A percentile compares a stretch with the other conserved stretches of the same genome.
phyloP scores from a whole-genome alignment of 1,284 basidiomycete genomes.

The Apiotrichum domesticum region DNA sequence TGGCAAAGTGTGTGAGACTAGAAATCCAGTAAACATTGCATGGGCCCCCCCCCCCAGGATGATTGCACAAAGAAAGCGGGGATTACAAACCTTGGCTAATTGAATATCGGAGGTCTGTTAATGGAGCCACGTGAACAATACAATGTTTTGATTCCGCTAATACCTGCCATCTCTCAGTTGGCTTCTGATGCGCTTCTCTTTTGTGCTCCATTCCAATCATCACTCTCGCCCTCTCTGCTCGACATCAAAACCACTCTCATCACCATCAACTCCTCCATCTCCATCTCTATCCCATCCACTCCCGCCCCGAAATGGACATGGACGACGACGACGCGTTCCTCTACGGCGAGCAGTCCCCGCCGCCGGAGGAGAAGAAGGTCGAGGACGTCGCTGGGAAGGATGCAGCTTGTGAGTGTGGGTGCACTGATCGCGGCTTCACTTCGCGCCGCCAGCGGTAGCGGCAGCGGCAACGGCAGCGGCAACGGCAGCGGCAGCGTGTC shows the following conservation, averaged over 20 bases:
- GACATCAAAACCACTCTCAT: too few species aligned
- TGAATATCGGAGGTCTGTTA: too few species aligned
- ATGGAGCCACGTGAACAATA: neutral
- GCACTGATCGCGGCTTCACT: too few species aligned
- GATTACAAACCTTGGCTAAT: too few species aligned
- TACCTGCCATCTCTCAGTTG: too few species aligned
- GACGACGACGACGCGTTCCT: conserved; percentile 46
- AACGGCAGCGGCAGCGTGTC: too few species aligned
- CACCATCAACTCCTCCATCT: neutral
- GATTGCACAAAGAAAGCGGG: too few species aligned
- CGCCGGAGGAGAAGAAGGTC: neutral
- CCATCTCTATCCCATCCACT: neutral
- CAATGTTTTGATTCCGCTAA: neutral
- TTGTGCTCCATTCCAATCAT: neutral
- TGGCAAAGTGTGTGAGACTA: too few species aligned
- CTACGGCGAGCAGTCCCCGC: conserved; percentile 32
- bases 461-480: too few species aligned
- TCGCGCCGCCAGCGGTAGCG: too few species aligned
- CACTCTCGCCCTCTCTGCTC: neutral
- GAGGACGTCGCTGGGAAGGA: conserved; percentile 8
- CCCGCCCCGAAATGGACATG: conserved; percentile 26
- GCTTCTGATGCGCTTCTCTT: neutral
- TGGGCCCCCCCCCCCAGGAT: neutral
- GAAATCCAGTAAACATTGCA: too few species aligned
- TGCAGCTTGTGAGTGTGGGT: neutral